Conservation (phyloP, 139 green algal species). For the Coelastrella sp. region DNA sequence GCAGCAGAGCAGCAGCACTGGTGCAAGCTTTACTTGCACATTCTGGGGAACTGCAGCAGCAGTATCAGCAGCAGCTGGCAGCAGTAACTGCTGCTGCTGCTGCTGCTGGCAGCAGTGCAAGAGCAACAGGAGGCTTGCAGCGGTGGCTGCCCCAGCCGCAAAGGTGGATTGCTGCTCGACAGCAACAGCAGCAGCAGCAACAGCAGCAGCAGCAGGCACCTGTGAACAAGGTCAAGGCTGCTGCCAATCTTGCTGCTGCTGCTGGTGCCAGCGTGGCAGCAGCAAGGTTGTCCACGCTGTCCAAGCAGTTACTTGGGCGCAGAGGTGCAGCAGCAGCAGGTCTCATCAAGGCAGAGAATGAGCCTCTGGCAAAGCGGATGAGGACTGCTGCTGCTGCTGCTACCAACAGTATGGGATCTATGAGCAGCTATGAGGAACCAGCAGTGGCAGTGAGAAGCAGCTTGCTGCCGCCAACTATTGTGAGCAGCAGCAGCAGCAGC, state of each 20-base stretch:
- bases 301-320: slow-evolving; percentile 4
- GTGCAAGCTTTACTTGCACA: slow-evolving; percentile 9
- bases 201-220: slow-evolving; percentile 30
- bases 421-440: slow-evolving; percentile 36
- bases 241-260: slow-evolving; percentile 26
- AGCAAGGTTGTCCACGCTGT: slow-evolving; percentile 6
- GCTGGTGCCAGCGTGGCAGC: slow-evolving; percentile 26
- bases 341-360: background rate
- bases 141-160: slow-evolving; percentile 34
- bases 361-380: background rate
- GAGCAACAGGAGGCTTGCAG: background rate
- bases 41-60: slow-evolving; percentile 35
- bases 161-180: background rate
- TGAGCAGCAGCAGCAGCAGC: background rate
- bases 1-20: slow-evolving; percentile 5
- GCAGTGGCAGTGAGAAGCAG: slow-evolving; percentile 1
- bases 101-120: background rate
- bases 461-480: background rate
- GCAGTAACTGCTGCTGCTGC: slow-evolving; percentile 17
- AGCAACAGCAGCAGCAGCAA: slow-evolving; percentile 31
- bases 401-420: background rate
- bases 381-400: slow-evolving; percentile 31
- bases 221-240: slow-evolving; percentile 17
- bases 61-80: slow-evolving; percentile 6
- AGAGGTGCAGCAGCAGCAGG: background rate